These are phyloP conservation scores for Tylopilus vinaceipallidus DNA, from an alignment of 768 basidiomycete genomes.

Conservation along the genomic window DNA sequence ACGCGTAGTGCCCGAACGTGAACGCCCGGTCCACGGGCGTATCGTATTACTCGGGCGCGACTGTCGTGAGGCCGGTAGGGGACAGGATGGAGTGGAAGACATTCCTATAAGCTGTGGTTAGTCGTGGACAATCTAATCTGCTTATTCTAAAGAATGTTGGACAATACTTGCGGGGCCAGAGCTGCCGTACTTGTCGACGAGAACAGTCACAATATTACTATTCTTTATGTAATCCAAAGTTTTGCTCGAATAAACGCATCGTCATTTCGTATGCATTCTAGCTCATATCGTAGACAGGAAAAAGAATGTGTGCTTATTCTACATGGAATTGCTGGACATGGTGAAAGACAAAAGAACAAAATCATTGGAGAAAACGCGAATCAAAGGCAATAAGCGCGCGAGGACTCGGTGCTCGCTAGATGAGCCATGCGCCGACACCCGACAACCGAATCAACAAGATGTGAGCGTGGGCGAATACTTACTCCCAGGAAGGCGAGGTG, in stretches of 20 bases:
- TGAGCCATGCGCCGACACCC: conserved; percentile 15
- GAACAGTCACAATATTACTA: too few species aligned
- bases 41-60: conserved; percentile 16
- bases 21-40: conserved; percentile 56
- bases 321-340: conserved; percentile 34
- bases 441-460: conserved; percentile 10
- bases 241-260: conserved; percentile 1
- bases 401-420: conserved; percentile 26
- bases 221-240: too few species aligned
- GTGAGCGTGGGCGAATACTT: conserved; percentile 10
- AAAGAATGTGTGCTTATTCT: conserved; percentile 32
- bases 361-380: conserved; percentile 8
- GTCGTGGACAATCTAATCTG: background rate
- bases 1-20: conserved; percentile 46
- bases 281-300: conserved; percentile 27
- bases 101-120: background rate
- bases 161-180: too few species aligned
- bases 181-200: too few species aligned
- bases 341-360: background rate
- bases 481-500: conserved; percentile 55
- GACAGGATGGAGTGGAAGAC: conserved; percentile 16
- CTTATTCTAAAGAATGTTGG: too few species aligned
- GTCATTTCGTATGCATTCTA: conserved; percentile 11
- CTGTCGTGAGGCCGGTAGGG: conserved; percentile 9
- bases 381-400: conserved; percentile 13